Base-by-base conservation (phyloP, 164 flowering plant species). In the Kingdonia uniflora region DNA sequence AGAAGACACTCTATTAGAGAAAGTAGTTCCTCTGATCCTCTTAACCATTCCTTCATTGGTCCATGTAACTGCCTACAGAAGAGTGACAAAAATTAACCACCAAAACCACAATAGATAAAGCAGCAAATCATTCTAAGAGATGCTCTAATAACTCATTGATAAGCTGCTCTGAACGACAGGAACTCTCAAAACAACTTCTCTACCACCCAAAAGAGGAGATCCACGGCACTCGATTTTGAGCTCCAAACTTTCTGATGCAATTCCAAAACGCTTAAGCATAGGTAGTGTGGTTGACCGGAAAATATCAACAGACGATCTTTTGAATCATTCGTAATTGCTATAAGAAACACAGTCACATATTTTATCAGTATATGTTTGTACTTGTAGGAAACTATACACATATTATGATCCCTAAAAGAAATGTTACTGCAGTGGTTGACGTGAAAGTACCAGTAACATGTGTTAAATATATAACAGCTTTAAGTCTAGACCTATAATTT, bases 41-140 rank as follows among this genome's bases (percentile, higher is more conserved):
- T 83, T 87, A 47, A 94, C 97, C 86, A 86, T 61, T 61, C 97
- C 99, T 62, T 71, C 85, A 69, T 87, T 96, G 57, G 71, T 69
- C 90, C 95, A 85, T n/a, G 61, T 71, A n/a, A 80, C 71, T 33
- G 95, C 90, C 97, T 82, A 70, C 33, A 55, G 13, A 62, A 16
- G 50, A 55, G 45, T 72, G 39, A 49, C n/a, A 52, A 3, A 29
- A 50, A 33, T 26, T 26, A 57, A 35, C 23, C 17, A 17, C 11
- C n/a, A 13, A 13, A 29, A 51, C 24, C 15, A 35, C 1, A 46
- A 58, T 14, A 46, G 13, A 42, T 33, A 20, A 49, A 35, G 15
- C 23, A 54, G n/a, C 15, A 37, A 44, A 12, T 14, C 1, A 52
- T 2, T 29, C 7, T 17, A 4, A 49, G 38, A 21, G 29, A 21